Evolutionary conservation across 805 yeast species (phyloP), one percentile per base, ranked within the genome.

Genomic region (Starmerella bombicola): DNA sequence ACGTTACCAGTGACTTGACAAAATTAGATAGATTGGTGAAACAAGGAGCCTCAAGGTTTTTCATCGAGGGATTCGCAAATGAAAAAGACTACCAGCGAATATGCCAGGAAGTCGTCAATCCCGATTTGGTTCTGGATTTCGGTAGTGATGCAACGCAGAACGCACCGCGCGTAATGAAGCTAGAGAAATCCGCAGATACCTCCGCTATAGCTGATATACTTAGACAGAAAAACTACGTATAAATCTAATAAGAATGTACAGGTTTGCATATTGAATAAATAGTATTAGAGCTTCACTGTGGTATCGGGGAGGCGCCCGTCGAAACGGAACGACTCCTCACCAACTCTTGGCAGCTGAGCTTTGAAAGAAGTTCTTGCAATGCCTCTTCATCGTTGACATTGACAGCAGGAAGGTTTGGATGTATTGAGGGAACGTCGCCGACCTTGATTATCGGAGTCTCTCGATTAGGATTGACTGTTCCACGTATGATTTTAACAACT

Each of bases 401-500:
- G 24, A 46, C 37, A 9, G 42, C 16, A 10, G 91, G 85, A 43
- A 83, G 93, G 43, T 73, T 71, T 22, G 34, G 24, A 24, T 26
- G 24, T 3, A 22, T 22, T 8, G 23, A 17, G 3, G 30, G 74
- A 39, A 33, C 51, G 71, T 77, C 1, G 78, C 78, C 0, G 93
- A 79, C 59, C 0, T 86, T 85, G 30, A 86, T 67, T 16, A 85
- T 70, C 1, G 86, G 88, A 0, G 95, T 81, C 18, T 68, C 67
- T 1, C 80, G 69, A 55, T 88, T 86, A n/a, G 74, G 68, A 22
- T 86, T 80, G 26, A 76, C 71, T 0, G 96, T 86, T 44, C 86
- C 63, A 51, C 80, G 78, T 5, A 80, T 79, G 24, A 88, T 36
- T 2, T 46, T 38, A 8, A 35, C 39, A 13, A 48, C 45, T 24